phyloP scores from a whole-genome alignment of 2,329 filamentous ascomycete genomes.

The Graphilbum ipis-grandicollis region DNA sequence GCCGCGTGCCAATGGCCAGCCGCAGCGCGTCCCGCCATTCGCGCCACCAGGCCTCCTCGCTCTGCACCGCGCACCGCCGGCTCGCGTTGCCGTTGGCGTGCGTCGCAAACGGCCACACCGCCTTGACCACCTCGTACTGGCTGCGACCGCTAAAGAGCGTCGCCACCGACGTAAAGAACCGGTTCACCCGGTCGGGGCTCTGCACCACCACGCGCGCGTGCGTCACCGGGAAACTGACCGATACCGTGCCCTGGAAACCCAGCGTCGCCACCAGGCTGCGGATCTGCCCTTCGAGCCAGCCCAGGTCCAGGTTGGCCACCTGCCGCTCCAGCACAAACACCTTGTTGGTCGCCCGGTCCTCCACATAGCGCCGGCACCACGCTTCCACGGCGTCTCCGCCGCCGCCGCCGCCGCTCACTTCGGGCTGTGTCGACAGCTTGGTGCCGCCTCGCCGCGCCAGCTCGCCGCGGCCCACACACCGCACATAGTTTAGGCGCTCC shows the following conservation, averaged over 20 bases:
- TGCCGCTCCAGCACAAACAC: constrained; percentile 32
- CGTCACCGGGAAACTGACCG: constrained; percentile 30
- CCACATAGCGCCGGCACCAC: constrained; percentile 30
- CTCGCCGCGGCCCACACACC: constrained; percentile 30
- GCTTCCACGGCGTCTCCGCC: constrained; percentile 26
- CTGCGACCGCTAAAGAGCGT: constrained; percentile 33
- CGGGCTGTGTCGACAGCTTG: constrained; percentile 20
- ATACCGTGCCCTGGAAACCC: constrained; percentile 30
- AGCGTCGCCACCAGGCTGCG: constrained; percentile 30
- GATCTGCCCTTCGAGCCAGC: constrained; percentile 36
- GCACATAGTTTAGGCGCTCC: constrained; percentile 33
- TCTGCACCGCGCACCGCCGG: constrained; percentile 31
- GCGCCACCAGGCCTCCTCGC: constrained; percentile 37
- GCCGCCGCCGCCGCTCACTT: constrained; percentile 23
- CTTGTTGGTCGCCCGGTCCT: constrained; percentile 26
- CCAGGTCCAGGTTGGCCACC: constrained; percentile 36
- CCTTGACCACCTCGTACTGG: constrained; percentile 37
- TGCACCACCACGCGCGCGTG: constrained; percentile 31
- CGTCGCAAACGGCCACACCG: constrained; percentile 40
- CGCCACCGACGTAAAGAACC: constrained; percentile 34
- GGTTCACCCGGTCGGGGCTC: constrained; percentile 33
- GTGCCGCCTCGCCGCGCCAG: constrained; percentile 29
- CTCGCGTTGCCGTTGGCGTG: constrained; percentile 24
- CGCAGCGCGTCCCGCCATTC: constrained; percentile 30
- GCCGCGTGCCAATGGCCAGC: constrained; percentile 19